Percentiles rank a stretch among this genome's conserved stretches.
Evolutionary conservation across 2,329 filamentous ascomycete species (phyloP).

Genomic region (Trichophyton mentagrophytes): DNA sequence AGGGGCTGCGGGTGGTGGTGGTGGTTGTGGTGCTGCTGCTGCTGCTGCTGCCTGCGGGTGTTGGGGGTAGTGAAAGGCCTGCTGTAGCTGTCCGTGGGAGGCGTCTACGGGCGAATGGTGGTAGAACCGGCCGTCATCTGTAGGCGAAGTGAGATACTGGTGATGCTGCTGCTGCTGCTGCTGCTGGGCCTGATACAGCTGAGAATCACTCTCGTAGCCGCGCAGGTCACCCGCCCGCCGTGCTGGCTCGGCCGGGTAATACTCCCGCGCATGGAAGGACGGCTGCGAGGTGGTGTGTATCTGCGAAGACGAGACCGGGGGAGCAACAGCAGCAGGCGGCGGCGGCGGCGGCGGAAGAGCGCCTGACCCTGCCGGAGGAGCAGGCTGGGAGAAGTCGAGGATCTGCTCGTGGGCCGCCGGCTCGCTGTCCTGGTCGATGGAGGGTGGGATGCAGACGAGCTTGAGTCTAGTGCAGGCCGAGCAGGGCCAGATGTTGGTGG

Average conservation of each 20-base stretch:
- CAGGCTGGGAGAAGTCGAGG: slow-evolving; percentile 13
- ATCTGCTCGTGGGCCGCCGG: slow-evolving; percentile 19
- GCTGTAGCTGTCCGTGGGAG: not conserved
- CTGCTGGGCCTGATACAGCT: slow-evolving; percentile 4
- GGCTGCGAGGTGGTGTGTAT: not conserved
- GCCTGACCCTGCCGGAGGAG: not conserved
- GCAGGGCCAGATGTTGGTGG: slow-evolving; percentile 95
- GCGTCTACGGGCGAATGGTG: slow-evolving; percentile 10
- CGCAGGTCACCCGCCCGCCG: not conserved
- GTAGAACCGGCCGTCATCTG: slow-evolving; percentile 32
- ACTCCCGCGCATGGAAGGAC: not conserved
- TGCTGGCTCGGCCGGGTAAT: not conserved
- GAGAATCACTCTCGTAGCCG: not conserved
- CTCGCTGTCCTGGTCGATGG: slow-evolving; percentile 58
- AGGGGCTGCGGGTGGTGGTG: not conserved
- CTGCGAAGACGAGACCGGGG: not conserved
- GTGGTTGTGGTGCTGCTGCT: no score
- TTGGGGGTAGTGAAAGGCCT: not conserved
- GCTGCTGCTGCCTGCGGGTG: not conserved
- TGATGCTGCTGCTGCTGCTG: slow-evolving; percentile 7
- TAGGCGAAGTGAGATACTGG: slow-evolving; percentile 29
- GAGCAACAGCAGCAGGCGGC: not conserved
- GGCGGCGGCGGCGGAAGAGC: not conserved
- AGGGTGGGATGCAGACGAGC: slow-evolving; percentile 82
- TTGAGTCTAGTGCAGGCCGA: slow-evolving; percentile 86